Evolutionary conservation across 2,329 filamentous ascomycete species (phyloP), one percentile per base, ranked within the genome.

Genomic region (Macrophomina phaseolina): DNA sequence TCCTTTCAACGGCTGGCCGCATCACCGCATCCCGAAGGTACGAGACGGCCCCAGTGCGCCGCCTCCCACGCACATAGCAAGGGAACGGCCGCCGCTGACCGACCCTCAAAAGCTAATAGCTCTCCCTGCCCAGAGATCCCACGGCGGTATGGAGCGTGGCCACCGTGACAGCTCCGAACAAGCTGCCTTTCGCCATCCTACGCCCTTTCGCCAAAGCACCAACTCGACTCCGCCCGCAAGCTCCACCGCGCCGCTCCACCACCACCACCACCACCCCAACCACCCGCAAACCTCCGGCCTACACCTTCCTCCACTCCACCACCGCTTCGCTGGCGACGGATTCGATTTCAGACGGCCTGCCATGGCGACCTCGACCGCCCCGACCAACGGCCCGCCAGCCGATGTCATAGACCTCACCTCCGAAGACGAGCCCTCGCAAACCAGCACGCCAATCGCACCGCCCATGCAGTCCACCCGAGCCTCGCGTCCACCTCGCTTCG

Each of bases 321-420:
- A 34, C 16, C 64, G 64, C 64, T 84, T 76, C 69, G 73, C 79
- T 14, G 83, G 85, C n/a, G 84, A 87, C 76, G 85, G 86, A 4
- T 77, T 82, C 52, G 86, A 88, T 69, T 85, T 80, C 68, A 79
- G 86, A 67, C 79, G 84, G 68, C 86, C 86, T 1, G 75, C 80
- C 16, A 76, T 80, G 76, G 68, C 70, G 14, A 67, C 67, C n/a
- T 18, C 62, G 3, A 38, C 32, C 42, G 65, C 64, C 30, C 67
- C 49, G 18, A 38, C 64, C 38, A 14, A 65, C 14, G 52, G n/a
- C 38, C 45, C 42, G 58, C 42, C 45, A 9, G 38, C 64, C 16
- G 45, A 55, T 16, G 69, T 79, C 4, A 78, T 82, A 60, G 77
- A 81, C 68, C 73, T 81, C 51, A 81, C 80, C 12, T 53, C 71